phyloP scores from a whole-genome alignment of 2,329 filamentous ascomycete genomes.

The Talaromyces amestolkiae region DNA sequence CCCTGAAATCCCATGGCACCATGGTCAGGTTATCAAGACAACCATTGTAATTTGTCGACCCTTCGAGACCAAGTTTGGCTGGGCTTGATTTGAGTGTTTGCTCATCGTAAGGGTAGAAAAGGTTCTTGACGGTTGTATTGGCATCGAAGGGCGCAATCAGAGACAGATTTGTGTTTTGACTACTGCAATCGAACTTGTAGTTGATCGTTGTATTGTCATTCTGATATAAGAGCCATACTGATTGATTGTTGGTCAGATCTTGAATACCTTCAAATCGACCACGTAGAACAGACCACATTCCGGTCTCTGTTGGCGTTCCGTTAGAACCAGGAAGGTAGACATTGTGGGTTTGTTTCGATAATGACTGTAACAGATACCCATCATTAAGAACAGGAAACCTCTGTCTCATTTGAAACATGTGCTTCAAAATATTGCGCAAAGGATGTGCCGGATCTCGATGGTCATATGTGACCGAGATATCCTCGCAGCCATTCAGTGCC shows the following conservation, averaged over 20 bases:
- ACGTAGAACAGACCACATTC: constrained; percentile 61
- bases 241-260: constrained; percentile 50
- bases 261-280: constrained; percentile 53
- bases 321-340: constrained; percentile 54
- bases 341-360: constrained; percentile 57
- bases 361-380: constrained; percentile 54
- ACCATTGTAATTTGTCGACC: constrained; percentile 51
- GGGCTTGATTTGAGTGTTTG: constrained; percentile 50
- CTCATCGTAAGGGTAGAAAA: constrained; percentile 50
- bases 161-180: constrained; percentile 37
- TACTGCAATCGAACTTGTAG: constrained; percentile 59
- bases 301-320: constrained; percentile 54
- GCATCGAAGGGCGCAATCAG: constrained; percentile 57
- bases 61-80: constrained; percentile 48
- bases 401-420: constrained; percentile 60
- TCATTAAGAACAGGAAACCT: constrained; percentile 60
- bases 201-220: constrained; percentile 49
- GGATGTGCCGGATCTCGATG: constrained; percentile 63
- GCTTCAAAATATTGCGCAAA: constrained; percentile 59
- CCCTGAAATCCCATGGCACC: constrained; percentile 57
- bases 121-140: constrained; percentile 58
- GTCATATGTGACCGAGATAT: constrained; percentile 57
- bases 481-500: constrained; percentile 55
- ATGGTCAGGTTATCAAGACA: constrained; percentile 56
- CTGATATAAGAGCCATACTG: constrained; percentile 47